A percentile compares a stretch with the other conserved stretches of the same genome.
Evolutionary conservation across 73 alveolate species (phyloP).

Genomic region (Breviolum minutum): DNA sequence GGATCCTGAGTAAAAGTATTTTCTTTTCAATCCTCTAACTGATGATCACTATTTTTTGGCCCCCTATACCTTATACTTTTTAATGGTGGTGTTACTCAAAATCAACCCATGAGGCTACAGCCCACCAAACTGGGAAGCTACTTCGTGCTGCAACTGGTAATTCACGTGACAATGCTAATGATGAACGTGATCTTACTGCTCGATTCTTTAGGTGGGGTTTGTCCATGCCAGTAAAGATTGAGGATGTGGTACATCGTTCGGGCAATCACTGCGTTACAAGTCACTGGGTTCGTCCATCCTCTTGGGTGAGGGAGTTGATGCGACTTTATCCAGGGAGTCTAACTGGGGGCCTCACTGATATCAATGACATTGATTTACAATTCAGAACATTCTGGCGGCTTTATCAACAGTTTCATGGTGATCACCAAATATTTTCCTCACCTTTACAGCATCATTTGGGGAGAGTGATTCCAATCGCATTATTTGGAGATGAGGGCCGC

Average conservation of each 20-base stretch:
- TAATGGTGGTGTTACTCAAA: not conserved
- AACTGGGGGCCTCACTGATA: not conserved
- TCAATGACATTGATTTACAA: not conserved
- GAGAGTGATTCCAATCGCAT: conserved; percentile 4
- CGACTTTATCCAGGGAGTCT: not conserved
- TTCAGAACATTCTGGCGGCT: not conserved
- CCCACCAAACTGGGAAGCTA: not conserved
- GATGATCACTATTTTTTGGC: no score
- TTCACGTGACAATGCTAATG: not conserved
- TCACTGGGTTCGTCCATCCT: not conserved
- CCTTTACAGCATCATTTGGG: not conserved
- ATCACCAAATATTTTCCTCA: not conserved
- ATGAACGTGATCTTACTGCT: not conserved
- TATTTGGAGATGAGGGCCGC: conserved; percentile 30
- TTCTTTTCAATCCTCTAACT: no score
- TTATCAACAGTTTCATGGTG: not conserved
- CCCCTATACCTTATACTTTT: no score
- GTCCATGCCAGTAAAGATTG: conserved; percentile 5
- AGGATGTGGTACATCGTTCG: not conserved
- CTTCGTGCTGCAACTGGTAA: not conserved
- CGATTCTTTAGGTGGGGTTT: not conserved
- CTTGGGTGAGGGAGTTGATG: not conserved
- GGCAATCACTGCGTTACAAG: not conserved
- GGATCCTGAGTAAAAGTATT: no score
- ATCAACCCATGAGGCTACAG: not conserved